Evolutionary conservation across 768 basidiomycete genomes (phyloP).

Genomic region (Boletus patriciae): DNA sequence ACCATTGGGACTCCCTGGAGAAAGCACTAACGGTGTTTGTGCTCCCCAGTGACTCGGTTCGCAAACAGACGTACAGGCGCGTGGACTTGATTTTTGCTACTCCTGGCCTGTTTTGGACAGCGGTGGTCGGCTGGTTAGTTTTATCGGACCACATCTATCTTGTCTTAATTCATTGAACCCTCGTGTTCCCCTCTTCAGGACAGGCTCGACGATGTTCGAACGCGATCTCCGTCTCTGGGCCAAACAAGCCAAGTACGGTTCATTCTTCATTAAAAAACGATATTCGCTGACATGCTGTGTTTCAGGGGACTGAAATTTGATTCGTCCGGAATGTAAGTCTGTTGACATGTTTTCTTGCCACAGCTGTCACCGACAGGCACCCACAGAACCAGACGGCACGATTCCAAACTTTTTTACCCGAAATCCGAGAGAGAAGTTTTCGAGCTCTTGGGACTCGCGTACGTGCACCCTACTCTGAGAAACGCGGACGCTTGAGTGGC

Average conservation of each 20-base stretch:
- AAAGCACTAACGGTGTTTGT: constrained; percentile 81
- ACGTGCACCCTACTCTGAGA: constrained; percentile 67
- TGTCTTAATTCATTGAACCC: not conserved
- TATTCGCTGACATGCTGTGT: constrained; percentile 2
- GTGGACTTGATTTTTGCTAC: constrained; percentile 83
- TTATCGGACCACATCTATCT: not conserved
- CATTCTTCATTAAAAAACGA: not conserved
- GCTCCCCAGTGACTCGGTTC: constrained; percentile 45
- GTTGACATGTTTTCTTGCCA: not conserved
- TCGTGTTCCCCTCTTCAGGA: constrained; percentile 44
- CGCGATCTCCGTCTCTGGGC: constrained; percentile 78
- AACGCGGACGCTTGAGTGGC: constrained; percentile 61
- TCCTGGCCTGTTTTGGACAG: constrained; percentile 81
- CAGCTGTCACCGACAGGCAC: not conserved
- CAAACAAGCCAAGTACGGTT: constrained; percentile 54
- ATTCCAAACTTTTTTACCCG: constrained; percentile 60
- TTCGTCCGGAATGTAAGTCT: constrained; percentile 70
- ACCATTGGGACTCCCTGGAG: constrained; percentile 80
- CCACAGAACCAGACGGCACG: constrained; percentile 52
- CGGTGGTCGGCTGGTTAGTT: constrained; percentile 83
- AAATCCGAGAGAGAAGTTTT: constrained; percentile 74
- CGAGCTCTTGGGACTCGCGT: constrained; percentile 64
- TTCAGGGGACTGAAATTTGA: constrained; percentile 79
- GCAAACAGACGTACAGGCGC: constrained; percentile 55
- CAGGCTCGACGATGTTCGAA: constrained; percentile 88